Conservation (phyloP, 2,329 filamentous ascomycete species). For the Fusarium incarnatum region DNA sequence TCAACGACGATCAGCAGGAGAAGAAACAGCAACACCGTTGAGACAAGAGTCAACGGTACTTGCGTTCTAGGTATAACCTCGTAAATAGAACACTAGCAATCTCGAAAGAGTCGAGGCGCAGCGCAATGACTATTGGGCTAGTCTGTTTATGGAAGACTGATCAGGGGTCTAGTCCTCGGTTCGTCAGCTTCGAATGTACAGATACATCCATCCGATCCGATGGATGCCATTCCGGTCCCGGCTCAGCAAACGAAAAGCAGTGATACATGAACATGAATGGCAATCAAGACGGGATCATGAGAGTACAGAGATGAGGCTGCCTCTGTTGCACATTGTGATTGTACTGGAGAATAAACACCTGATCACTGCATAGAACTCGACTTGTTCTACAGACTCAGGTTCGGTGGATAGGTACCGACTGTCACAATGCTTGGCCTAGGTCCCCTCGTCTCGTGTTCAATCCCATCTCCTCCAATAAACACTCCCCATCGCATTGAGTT, state of each 20-base stretch:
- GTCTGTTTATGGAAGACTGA: not conserved
- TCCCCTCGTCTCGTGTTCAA: not conserved
- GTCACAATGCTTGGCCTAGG: constrained; percentile 3
- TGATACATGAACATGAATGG: not conserved
- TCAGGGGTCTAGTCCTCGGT: constrained; percentile 5
- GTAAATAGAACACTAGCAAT: constrained; percentile 31
- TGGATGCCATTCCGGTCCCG: not conserved
- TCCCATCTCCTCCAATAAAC: constrained; percentile 10
- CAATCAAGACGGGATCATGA: not conserved
- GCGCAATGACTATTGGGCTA: constrained; percentile 23
- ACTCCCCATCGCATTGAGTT: not conserved
- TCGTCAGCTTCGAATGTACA: not conserved
- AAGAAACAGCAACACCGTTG: constrained; percentile 1
- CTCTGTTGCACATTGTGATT: not conserved
- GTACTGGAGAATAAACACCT: not conserved
- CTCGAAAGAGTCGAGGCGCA: constrained; percentile 26
- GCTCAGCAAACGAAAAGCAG: not conserved
- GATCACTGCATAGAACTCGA: not conserved
- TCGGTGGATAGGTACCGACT: not conserved
- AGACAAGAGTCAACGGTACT: constrained; percentile 15
- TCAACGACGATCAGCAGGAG: constrained; percentile 30
- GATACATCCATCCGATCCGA: not conserved
- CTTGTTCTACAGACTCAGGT: not conserved
- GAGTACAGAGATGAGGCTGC: constrained; percentile 5
- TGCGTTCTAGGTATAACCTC: constrained; percentile 16